These are phyloP conservation scores for Calophaca sinica DNA, from an alignment of 306 rosid species.

Conservation along the genomic window DNA sequence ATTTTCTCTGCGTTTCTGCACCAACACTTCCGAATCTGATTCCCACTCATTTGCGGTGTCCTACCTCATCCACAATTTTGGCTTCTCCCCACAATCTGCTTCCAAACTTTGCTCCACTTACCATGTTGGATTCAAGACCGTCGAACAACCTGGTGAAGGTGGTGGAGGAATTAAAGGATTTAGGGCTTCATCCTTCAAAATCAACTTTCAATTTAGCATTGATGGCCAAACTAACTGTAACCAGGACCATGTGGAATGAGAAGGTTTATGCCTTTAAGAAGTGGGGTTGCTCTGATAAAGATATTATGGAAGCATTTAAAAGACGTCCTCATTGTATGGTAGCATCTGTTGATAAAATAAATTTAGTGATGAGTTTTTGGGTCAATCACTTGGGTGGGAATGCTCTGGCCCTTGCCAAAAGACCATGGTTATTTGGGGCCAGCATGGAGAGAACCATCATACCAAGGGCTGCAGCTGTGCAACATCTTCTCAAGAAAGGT, in stretches of 20 bases:
- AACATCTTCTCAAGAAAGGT: conserved; percentile 50
- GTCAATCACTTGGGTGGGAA: conserved; percentile 52
- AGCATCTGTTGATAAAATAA: conserved; percentile 52
- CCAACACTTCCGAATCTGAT: conserved; percentile 14
- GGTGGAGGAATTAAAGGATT: conserved; percentile 50
- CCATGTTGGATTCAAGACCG: not conserved
- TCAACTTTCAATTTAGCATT: conserved; percentile 38
- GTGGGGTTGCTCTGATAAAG: conserved; percentile 66
- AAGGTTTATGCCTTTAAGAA: conserved; percentile 50
- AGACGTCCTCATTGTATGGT: conserved; percentile 51
- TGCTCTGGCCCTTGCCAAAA: not conserved
- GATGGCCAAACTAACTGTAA: conserved; percentile 2
- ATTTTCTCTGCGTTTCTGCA: not conserved
- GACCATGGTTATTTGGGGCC: conserved; percentile 7
- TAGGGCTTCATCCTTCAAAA: conserved; percentile 54
- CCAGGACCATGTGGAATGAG: conserved; percentile 45
- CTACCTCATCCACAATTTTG: conserved; percentile 47
- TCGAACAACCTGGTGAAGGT: not conserved
- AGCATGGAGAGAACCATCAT: conserved; percentile 61
- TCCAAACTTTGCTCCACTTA: conserved; percentile 22
- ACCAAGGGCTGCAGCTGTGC: conserved; percentile 53
- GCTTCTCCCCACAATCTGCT: conserved; percentile 48
- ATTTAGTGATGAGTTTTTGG: conserved; percentile 49
- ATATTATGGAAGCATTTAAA: conserved; percentile 41
- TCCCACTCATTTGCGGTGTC: conserved; percentile 41